Base-by-base conservation (phyloP, 2,329 filamentous ascomycete species). In the Mycosphaerella arachidis region DNA sequence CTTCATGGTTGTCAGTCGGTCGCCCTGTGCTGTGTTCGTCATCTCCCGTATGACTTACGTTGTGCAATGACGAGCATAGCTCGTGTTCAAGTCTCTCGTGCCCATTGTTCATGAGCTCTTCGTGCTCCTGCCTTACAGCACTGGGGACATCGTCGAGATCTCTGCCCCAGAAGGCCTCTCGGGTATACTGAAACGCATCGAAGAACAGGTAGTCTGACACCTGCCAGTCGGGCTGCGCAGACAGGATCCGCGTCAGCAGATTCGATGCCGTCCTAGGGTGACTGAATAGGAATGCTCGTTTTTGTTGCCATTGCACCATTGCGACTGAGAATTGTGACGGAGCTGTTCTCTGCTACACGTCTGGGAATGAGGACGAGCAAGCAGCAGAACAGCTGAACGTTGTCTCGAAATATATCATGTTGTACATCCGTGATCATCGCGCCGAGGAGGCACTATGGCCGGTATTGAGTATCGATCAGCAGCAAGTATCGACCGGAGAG, bases 241-340 rank as follows among this genome's bases (percentile, higher is more conserved):
- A 59, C 5, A 59, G 46, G 3, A 59, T 55, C 5, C 57, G 52
- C 9, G 43, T 43, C 2, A 59, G 33, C n/a, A 59, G 53, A 43
- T 59, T 59, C 3, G 57, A 55, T 20, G 57, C 53, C 33, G 57
- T 59, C 43, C 57, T 48, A 5, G 53, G 57, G 29, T 59, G 53
- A 24, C 57, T 59, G 53, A 59, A 59, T 24, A 59, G 57, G 46
- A 55, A 59, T 16, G 31, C 53, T 13, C 57, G 43, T 16, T 55
- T 55, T 52, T 59, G 57, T 33, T 52, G 40, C 57, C 53, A 59
- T 35, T 24, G 43, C 8, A 10, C 43, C 43, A 46, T 46, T n/a
- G 24, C 27, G 24, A 33, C 12, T 27, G 6, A 29, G 24, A 9
- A 2, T 35, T 35, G 31, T 8, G 8, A 12, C 8, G 1, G 31